Base-by-base conservation (phyloP, 2,329 filamentous ascomycete species). In the Aspergillus intermedius region DNA sequence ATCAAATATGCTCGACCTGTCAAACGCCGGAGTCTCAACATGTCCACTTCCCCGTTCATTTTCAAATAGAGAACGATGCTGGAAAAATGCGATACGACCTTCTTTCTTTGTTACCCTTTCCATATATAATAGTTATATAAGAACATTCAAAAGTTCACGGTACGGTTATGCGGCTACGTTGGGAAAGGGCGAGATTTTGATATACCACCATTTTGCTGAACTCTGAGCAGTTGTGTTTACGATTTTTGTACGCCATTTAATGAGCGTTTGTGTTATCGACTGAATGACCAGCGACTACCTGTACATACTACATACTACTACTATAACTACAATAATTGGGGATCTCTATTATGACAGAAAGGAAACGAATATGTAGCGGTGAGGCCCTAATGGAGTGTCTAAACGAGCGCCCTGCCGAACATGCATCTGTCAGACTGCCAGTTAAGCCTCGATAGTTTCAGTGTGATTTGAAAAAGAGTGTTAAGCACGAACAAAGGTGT, bases 1-100 rank as follows among this genome's bases (percentile, higher is more conserved):
- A 50, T 52, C 17, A 54, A 45, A 44, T 45, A 57, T 44, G 53
- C 54, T 5, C 60, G 58, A 40, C 40, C 37, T 40, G 51, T 9
- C 55, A 46, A 30, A 42, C 42, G 17, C 49, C 49, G 28, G 44
- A 58, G 52, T 48, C 44, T 52, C 44, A 47, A 51, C 50, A 54
- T 47, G 30, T 54, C 15, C 45, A 55, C 45, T 23, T 55, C 45
- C 40, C n/a, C 44, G 45, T 58, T 46, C 42, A 30, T 45, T 30
- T 51, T 53, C 46, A 47, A 42, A 44, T 54, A 25, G 57, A 22
- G 42, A 12, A 34, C 13, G 15, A 40, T 10, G 19, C n/a, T 10
- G 17, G 19, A 40, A 21, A 15, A 10, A 40, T 40, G 37, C 17
- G 17, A 40, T 21, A 40, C 37, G 37, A 40, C 17, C 10, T 40